A percentile compares a stretch with the other conserved stretches of the same genome.
These are phyloP conservation scores for Sclerotinia trifoliorum DNA, from an alignment of 2,329 filamentous ascomycete species.

Conservation along the genomic window DNA sequence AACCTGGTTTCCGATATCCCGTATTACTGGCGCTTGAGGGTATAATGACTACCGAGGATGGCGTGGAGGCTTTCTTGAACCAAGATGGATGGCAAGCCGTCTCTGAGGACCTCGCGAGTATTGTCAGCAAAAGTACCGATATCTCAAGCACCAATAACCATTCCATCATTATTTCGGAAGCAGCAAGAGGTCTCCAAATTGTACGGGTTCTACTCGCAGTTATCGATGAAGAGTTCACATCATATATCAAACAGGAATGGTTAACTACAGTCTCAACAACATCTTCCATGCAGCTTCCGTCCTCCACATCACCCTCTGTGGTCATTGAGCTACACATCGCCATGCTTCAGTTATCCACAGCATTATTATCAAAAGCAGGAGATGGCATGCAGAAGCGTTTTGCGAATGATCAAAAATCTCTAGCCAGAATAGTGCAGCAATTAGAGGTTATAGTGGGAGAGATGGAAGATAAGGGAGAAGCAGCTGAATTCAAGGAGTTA, in stretches of 20 bases:
- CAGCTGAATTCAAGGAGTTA: slow-evolving; percentile 43
- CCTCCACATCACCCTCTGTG: slow-evolving; percentile 21
- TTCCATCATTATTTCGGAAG: slow-evolving; percentile 39
- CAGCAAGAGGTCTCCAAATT: slow-evolving; percentile 53
- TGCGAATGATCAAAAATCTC: slow-evolving; percentile 50
- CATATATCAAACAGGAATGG: slow-evolving; percentile 52
- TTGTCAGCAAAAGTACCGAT: slow-evolving; percentile 41
- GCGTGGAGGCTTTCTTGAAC: slow-evolving; percentile 44
- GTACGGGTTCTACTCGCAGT: slow-evolving; percentile 55
- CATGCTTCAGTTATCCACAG: slow-evolving; percentile 55
- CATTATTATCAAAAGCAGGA: slow-evolving; percentile 49
- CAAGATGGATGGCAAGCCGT: slow-evolving; percentile 56
- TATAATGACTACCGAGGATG: slow-evolving; percentile 48
- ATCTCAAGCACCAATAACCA: neutral
- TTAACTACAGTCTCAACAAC: slow-evolving; percentile 54
- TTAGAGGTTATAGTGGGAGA: slow-evolving; percentile 38
- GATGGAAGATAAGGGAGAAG: slow-evolving; percentile 34
- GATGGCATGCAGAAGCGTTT: slow-evolving; percentile 51
- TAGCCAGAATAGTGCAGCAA: slow-evolving; percentile 50
- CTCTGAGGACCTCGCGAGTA: slow-evolving; percentile 49
- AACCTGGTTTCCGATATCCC: slow-evolving; percentile 55
- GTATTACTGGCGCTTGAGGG: slow-evolving; percentile 61
- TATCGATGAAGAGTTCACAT: slow-evolving; percentile 48
- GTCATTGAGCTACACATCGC: slow-evolving; percentile 52
- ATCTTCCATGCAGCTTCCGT: slow-evolving; percentile 41